Base-by-base conservation (phyloP, 116 monocot species). In the Posidonia oceanica region DNA sequence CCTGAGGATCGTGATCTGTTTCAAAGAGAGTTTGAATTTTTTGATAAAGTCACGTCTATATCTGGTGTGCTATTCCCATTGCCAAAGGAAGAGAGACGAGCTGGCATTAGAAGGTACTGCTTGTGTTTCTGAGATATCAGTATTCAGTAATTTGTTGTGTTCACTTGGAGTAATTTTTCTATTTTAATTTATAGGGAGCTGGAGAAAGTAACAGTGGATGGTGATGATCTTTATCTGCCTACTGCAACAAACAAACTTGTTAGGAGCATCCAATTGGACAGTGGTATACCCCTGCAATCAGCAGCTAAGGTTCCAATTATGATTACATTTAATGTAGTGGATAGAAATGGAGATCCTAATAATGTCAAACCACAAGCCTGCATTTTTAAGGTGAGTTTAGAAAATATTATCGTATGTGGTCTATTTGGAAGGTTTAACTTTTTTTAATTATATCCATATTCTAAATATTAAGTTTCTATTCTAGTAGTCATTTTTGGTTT, bases 291-390 rank as follows among this genome's bases (percentile, higher is more conserved):
- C 44, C 84, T 98, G 23, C 98, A 98, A 69, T 98, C 98, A 48
- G 98, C 98, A 17, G 98, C 98, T 68, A 98, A 98, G 86, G 98
- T 98, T 78, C 98, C 98, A 51, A 98, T 98, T 66, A 93, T 98
- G 98, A 87, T 98, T 78, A 87, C 93, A 21, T 98, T 98, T 75
- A 86, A 90, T 78, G 98, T 98, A 16, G 81, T 83, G 39, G 98
- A 98, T 72, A 87, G 79, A 59, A 72, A 86, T 78, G 98, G 93
- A 57, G 84, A 98, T 77, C 86, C 81, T 66, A 86, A 81, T 79
- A 78, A 87, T 77, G 62, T 93, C 59, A 87, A 86, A 63, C 90
- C 98, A 59, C 90, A 93, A 65, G 98, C 87, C 75, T 87, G 90
- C 77, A 98, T 98, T 70, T 98, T 98, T 75, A 98, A 98, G 93